Base-by-base conservation (phyloP, 176 grass and related monocot genomes). In the Guadua angustifolia region DNA sequence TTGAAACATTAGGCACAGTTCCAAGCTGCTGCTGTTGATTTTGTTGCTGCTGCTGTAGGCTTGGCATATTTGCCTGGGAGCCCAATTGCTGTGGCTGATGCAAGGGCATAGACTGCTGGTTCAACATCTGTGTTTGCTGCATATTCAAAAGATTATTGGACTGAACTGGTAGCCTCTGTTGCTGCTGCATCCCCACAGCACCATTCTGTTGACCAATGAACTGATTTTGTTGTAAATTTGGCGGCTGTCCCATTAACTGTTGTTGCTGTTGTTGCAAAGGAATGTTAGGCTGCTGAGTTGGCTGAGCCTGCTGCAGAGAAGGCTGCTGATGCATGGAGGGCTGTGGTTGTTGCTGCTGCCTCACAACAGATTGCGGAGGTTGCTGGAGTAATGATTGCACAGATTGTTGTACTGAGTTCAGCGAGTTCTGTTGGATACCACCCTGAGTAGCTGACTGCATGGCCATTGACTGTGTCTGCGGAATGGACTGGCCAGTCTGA, bases 371-470 rank as follows among this genome's bases (percentile, higher is more conserved):
- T 52, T 92, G 84, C 43, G 84, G 65, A 77, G 93, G 95, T 81
- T 91, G 88, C 78, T 97, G 94, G 71, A 91, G 92, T 75, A 94
- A 80, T 69, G 92, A 80, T 79, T 85, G 84, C 65, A 89, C 87
- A 69, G 93, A 86, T 78, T 94, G 92, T 64, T 94, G 95, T 49
- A 97, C 82, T 22, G 95, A 84, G 69, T 89, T 97, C 49, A 94
- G 42, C 5, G 86, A 66, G 73, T 91, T 93, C 68, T 94, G 95
- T 68, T 87, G 88, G 81, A 92, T 79, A 87, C 80, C 86, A 77
- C 79, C 58, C 57, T 88, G 90, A 52, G 64, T 64, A 71, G 86
- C 9, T 80, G 92, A 94, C 83, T 94, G 92, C 83, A 93, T 90
- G 46, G 66, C 58, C 81, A 88, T 75, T 22, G 87, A 26, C 35